Evolutionary conservation across 139 green algal species (phyloP), one percentile per base, ranked within the genome.

Genomic region (Nannochloris sp.): DNA sequence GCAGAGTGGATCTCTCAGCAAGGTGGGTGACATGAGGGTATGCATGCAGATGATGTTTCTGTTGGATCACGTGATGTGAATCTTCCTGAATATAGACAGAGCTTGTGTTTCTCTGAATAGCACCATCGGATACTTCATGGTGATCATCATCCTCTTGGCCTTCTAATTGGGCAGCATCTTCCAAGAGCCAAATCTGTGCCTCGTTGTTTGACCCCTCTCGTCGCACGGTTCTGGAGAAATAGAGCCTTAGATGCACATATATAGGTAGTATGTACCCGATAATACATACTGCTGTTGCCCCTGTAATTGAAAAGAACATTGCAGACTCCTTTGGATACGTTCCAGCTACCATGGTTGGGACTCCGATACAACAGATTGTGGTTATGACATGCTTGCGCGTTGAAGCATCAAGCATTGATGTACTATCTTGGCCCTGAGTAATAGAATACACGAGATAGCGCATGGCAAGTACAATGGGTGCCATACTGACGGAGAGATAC

Each of bases 191-290:
- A 55, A 40, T 40, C 33, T 55, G n/a, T 28, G 46, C 46, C 17
- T 55, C n/a, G 6, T 55, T 10, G 17, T 28, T 28, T 6, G n/a
- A 23, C 12, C 16, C 46, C 46, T 55, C 46, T 28, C 46, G 17
- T 25, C n/a, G 17, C 0, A 28, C 46, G n/a, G 20, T n/a, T 31
- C 28, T 33, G 14, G 9, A 30, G 13, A 37, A 61, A 62, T 65
- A 72, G 12, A 82, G 64, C 23, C 25, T 51, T 9, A 84, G 49
- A 45, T 84, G 75, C 13, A 84, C 49, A 2, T 43, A 63, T 0
- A 84, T 68, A 13, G 78, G 78, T 10, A 84, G 61, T 10, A 80
- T 56, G 28, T 83, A 84, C 28, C 61, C 73, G 6, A 84, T 71
- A 0, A 78, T 33, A 48, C 63, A 78, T 28, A 81, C 75, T 13